phyloP scores from a whole-genome alignment of 2,329 filamentous ascomycete genomes.

The Sporothrix variecibatus region DNA sequence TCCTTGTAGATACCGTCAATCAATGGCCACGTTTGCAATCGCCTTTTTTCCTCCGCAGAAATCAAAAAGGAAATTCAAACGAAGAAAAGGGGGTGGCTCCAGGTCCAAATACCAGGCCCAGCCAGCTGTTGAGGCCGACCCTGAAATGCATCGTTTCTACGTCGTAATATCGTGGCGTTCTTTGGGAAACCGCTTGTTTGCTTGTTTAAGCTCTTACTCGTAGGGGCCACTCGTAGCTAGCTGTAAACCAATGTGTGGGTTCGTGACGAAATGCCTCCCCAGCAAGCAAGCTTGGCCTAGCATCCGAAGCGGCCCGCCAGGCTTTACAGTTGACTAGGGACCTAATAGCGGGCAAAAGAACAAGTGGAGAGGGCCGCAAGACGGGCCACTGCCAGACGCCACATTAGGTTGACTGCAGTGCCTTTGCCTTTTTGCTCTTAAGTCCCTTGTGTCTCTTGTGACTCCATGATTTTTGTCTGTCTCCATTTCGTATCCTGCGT shows the following conservation, averaged over 20 bases:
- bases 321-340: not conserved
- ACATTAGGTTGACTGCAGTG: slow-evolving; percentile 2
- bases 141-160: not conserved
- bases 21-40: not conserved
- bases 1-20: not conserved
- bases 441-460: not conserved
- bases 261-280: not conserved
- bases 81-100: too few species aligned
- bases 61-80: too few species aligned
- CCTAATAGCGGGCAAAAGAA: not conserved
- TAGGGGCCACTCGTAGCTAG: too few species aligned
- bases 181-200: not conserved
- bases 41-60: not conserved
- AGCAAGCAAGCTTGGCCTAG: not conserved
- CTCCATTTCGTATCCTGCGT: not conserved
- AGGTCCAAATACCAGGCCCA: too few species aligned
- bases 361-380: not conserved
- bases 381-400: not conserved
- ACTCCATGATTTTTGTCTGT: not conserved
- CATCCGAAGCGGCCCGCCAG: not conserved
- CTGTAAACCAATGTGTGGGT: not conserved
- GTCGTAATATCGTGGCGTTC: not conserved
- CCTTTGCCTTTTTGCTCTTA: not conserved
- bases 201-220: too few species aligned
- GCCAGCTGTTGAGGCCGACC: not conserved